A percentile compares a stretch with the other conserved stretches of the same genome.
Conservation (phyloP, 2,329 filamentous ascomycete genomes). For the Periconia digitata region DNA sequence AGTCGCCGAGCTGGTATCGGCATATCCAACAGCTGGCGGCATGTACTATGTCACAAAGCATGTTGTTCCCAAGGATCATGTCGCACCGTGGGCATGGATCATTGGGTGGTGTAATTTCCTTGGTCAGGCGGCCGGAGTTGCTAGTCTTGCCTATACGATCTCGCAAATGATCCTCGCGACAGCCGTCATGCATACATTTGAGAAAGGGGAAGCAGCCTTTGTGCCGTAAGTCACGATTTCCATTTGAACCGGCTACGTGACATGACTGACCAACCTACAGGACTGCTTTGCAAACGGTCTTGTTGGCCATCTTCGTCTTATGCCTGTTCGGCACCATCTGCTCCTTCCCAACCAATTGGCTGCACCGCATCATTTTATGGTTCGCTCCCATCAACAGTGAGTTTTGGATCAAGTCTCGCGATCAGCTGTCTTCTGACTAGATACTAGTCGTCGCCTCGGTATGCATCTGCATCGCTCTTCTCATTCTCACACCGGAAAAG, state of each 20-base stretch:
- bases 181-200: conserved; percentile 62
- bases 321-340: conserved; percentile 61
- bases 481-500: conserved; percentile 61
- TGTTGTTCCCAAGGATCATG: conserved; percentile 62
- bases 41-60: conserved; percentile 71
- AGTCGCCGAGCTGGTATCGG: conserved; percentile 67
- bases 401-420: neutral
- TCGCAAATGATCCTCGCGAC: conserved; percentile 65
- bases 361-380: conserved; percentile 64
- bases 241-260: too few relatives aligned
- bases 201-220: conserved; percentile 56
- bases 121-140: conserved; percentile 64
- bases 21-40: conserved; percentile 67
- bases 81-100: conserved; percentile 65
- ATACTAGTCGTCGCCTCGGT: conserved; percentile 58
- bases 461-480: conserved; percentile 60
- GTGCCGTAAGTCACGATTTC: conserved; percentile 53
- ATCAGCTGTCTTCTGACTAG: neutral
- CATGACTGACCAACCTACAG: conserved; percentile 37
- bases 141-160: conserved; percentile 64
- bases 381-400: conserved; percentile 67
- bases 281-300: conserved; percentile 59
- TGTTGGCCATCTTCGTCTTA: conserved; percentile 59
- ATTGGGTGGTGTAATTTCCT: conserved; percentile 70
- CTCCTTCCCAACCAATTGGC: conserved; percentile 61